Conservation (phyloP, 345 rosid genomes). For the Gossypium rotundifolium region DNA sequence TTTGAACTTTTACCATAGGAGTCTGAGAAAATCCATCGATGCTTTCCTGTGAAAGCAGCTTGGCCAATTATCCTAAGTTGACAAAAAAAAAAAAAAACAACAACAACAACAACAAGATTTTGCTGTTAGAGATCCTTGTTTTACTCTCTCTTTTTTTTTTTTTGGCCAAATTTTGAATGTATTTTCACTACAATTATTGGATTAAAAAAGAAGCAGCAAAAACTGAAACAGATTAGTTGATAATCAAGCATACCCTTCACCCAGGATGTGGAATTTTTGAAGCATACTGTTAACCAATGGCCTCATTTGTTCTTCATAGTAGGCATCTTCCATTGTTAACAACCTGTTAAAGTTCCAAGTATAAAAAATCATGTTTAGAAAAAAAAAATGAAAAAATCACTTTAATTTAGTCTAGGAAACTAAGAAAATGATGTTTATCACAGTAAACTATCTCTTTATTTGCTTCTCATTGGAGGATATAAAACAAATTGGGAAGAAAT, state of each 20-base stretch:
- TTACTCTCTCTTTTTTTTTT: neutral
- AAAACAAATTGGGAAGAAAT: neutral
- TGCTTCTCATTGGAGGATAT: neutral
- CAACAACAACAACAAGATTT: neutral
- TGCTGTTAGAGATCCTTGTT: neutral
- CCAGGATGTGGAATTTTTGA: constrained; percentile 51
- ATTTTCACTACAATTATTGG: neutral
- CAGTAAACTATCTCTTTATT: neutral
- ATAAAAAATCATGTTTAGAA: constrained; percentile 16
- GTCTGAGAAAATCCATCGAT: constrained; percentile 64
- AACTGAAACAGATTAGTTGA: neutral
- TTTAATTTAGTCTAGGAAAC: neutral
- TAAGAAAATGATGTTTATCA: neutral
- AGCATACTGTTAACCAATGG: constrained; percentile 46
- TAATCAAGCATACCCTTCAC: constrained; percentile 66
- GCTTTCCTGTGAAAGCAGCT: constrained; percentile 62
- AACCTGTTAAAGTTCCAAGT: constrained; percentile 44
- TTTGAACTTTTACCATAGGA: constrained; percentile 18
- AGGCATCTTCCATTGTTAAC: constrained; percentile 67
- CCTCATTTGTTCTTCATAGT: constrained; percentile 49
- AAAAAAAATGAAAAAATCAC: neutral
- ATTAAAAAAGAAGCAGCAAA: neutral
- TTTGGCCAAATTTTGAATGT: neutral
- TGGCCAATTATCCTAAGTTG: constrained; percentile 46
- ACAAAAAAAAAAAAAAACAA: neutral